A percentile compares a stretch with the other conserved stretches of the same genome.
Evolutionary conservation across 495 filamentous ascomycete species (phyloP).

Genomic region (Lasiosphaeria ovina): DNA sequence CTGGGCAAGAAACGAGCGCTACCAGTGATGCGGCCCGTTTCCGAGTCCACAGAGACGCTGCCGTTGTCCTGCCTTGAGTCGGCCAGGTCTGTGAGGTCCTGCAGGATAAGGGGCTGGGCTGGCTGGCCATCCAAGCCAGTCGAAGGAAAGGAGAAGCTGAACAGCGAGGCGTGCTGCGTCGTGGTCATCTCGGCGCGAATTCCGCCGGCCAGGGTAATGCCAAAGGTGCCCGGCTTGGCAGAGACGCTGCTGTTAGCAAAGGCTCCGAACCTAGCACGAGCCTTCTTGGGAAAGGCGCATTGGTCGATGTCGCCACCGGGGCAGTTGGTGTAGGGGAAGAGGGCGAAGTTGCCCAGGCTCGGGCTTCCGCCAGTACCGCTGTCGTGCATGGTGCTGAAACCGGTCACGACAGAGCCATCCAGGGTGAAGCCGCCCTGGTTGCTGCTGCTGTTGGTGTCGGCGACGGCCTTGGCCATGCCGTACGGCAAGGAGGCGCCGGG

Average conservation of each 20-base stretch:
- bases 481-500: conserved; percentile 72
- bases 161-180: conserved; percentile 62
- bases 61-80: conserved; percentile 62
- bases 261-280: conserved; percentile 29
- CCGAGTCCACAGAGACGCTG: conserved; percentile 50
- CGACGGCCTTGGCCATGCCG: conserved; percentile 75
- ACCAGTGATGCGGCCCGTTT: conserved; percentile 61
- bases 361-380: conserved; percentile 68
- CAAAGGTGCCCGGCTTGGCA: conserved; percentile 67
- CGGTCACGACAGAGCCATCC: conserved; percentile 59
- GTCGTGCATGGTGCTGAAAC: conserved; percentile 70
- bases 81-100: conserved; percentile 67
- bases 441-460: conserved; percentile 61
- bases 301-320: conserved; percentile 61
- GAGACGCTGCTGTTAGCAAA: conserved; percentile 52
- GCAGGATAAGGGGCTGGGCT: conserved; percentile 58
- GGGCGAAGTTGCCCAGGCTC: conserved; percentile 71
- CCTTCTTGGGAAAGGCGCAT: conserved; percentile 59
- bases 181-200: conserved; percentile 68
- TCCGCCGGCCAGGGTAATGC: conserved; percentile 56
- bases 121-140: conserved; percentile 30
- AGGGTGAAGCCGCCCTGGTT: conserved; percentile 74
- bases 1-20: conserved; percentile 66
- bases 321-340: conserved; percentile 67
- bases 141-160: conserved; percentile 65